Percentiles rank a stretch among this genome's conserved stretches.
Conservation (phyloP, 306 rosid genomes). For the Chamaecrista fasciculata region DNA sequence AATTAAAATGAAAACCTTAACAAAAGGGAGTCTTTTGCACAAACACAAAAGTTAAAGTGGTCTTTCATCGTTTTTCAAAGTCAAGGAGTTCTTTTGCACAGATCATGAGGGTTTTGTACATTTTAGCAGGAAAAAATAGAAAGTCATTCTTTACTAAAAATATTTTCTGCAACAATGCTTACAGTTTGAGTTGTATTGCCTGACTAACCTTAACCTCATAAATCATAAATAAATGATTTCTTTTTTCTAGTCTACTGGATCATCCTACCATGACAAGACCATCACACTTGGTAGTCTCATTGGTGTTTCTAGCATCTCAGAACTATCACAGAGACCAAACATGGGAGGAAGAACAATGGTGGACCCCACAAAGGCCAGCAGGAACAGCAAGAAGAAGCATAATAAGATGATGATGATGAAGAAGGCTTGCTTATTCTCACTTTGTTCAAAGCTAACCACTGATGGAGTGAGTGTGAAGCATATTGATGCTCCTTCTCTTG, state of each 20-base stretch:
- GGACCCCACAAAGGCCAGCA: conserved; percentile 40
- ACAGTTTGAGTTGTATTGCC: conserved; percentile 17
- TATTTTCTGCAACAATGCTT: background rate
- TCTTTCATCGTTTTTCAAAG: too few species aligned
- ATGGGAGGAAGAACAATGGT: conserved; percentile 35
- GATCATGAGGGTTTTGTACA: too few species aligned
- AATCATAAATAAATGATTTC: too few species aligned
- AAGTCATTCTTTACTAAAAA: background rate
- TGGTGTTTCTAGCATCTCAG: conserved; percentile 52
- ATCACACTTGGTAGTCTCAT: conserved; percentile 65
- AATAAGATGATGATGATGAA: conserved; percentile 4
- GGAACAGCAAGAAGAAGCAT: conserved; percentile 34
- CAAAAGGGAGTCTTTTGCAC: too few species aligned
- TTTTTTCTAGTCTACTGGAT: conserved; percentile 49
- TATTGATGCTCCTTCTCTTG: conserved; percentile 57
- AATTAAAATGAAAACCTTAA: too few species aligned
- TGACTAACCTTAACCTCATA: conserved; percentile 1
- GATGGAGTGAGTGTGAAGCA: conserved; percentile 47
- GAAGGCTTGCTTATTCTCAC: conserved; percentile 62
- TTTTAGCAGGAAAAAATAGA: too few species aligned
- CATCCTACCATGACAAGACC: conserved; percentile 60
- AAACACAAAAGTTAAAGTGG: too few species aligned
- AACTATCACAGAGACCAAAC: conserved; percentile 54
- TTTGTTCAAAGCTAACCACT: conserved; percentile 59
- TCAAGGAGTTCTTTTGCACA: too few species aligned